Percentiles rank a stretch among this genome's conserved stretches.
These are phyloP conservation scores for Fraxinus ornus DNA, from an alignment of 305 asterid genomes.

Conservation along the genomic window DNA sequence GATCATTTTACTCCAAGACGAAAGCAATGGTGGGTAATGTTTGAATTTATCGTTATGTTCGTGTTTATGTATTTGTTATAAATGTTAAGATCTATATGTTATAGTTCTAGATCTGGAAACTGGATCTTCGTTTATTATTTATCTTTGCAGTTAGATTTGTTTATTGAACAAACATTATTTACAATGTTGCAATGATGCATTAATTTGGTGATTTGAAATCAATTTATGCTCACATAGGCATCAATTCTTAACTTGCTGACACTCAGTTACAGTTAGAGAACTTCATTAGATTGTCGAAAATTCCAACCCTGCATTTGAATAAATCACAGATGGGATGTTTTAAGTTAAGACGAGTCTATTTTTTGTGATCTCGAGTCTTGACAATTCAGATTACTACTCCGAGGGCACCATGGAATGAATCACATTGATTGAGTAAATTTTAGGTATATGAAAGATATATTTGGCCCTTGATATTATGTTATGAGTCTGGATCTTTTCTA, in stretches of 20 bases:
- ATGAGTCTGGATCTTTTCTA: neutral
- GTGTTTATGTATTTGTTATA: neutral
- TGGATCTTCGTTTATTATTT: constrained; percentile 19
- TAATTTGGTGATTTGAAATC: neutral
- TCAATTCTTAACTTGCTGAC: neutral
- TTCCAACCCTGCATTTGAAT: neutral
- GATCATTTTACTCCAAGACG: constrained; percentile 86
- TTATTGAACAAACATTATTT: neutral
- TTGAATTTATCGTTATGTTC: neutral
- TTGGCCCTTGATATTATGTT: neutral
- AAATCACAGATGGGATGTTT: neutral
- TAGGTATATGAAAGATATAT: neutral
- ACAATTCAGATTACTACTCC: neutral
- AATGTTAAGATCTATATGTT: neutral
- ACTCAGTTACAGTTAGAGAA: neutral
- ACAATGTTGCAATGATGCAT: neutral
- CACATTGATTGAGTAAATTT: neutral
- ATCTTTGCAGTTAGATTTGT: constrained; percentile 1
- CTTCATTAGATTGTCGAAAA: neutral
- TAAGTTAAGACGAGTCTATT: neutral
- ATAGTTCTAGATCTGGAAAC: neutral
- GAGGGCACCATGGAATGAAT: neutral
- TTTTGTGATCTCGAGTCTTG: neutral
- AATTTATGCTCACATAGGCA: neutral
- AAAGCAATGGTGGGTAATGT: constrained; percentile 67